Conservation (phyloP, 116 monocot species). For the Papilionanthe hybrid region DNA sequence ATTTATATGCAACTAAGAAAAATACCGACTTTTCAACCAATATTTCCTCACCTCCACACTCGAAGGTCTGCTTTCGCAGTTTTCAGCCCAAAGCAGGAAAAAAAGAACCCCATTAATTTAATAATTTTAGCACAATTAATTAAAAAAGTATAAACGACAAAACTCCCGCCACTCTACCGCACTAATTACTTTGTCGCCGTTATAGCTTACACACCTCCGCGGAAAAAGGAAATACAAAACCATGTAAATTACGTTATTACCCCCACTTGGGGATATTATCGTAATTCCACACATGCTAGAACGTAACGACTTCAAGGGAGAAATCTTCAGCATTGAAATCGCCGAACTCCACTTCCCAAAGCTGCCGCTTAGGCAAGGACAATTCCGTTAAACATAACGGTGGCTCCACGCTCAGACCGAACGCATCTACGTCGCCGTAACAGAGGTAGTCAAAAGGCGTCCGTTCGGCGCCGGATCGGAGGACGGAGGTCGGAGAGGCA, state of each 20-base stretch:
- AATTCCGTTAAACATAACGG: conserved; percentile 37
- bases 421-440: conserved; percentile 35
- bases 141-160: background rate
- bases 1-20: too few species aligned
- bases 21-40: too few species aligned
- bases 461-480: conserved; percentile 19
- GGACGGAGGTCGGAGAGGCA: conserved; percentile 56
- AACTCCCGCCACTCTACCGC: background rate
- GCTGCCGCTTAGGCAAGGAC: conserved; percentile 12
- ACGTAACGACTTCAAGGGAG: conserved; percentile 14
- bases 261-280: background rate
- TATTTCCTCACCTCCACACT: too few species aligned
- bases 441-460: conserved; percentile 26
- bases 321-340: conserved; percentile 50
- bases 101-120: background rate
- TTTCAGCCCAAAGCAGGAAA: too few species aligned
- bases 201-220: background rate
- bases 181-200: background rate
- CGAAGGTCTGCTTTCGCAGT: too few species aligned
- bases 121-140: background rate
- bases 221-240: background rate
- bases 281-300: background rate
- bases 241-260: background rate
- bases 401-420: conserved; percentile 45
- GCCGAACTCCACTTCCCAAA: conserved; percentile 41